Percentiles rank a stretch among this genome's conserved stretches.
These are phyloP conservation scores for Vitis hybrid DNA, from an alignment of 177 flowering plant genomes.

Conservation along the genomic window DNA sequence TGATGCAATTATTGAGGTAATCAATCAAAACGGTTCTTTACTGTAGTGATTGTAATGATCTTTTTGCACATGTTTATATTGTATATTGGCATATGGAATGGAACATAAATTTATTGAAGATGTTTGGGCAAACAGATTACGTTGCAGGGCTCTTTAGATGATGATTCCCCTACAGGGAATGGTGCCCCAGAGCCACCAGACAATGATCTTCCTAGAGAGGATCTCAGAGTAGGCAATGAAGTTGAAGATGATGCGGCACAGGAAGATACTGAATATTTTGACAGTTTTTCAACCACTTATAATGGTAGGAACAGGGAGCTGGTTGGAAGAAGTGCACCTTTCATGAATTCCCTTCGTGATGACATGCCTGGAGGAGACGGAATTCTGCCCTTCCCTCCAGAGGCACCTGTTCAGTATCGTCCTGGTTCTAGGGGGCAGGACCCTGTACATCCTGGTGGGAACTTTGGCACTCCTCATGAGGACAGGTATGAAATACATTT, in stretches of 20 bases:
- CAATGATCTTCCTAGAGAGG: conserved; percentile 36
- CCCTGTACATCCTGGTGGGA: conserved; percentile 26
- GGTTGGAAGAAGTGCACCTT: conserved; percentile 33
- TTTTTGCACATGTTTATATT: background rate
- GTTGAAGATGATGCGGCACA: conserved; percentile 36
- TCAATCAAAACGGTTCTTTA: background rate
- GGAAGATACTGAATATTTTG: conserved; percentile 27
- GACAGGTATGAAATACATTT: conserved; percentile 37
- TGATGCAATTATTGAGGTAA: conserved; percentile 97
- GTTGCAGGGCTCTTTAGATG: conserved; percentile 38
- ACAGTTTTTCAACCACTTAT: conserved; percentile 15
- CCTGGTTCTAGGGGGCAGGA: conserved; percentile 38
- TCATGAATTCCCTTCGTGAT: conserved; percentile 25
- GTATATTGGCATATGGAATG: background rate
- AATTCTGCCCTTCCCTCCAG: conserved; percentile 36
- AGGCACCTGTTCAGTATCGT: conserved; percentile 28
- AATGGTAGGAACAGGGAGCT: conserved; percentile 29
- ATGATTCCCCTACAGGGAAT: conserved; percentile 36
- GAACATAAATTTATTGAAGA: conserved; percentile 8
- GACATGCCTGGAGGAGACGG: conserved; percentile 35
- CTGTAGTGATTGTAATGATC: background rate
- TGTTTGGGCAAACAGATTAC: conserved; percentile 35
- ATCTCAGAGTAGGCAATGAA: conserved; percentile 30
- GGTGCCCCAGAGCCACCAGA: conserved; percentile 42
- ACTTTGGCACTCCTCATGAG: conserved; percentile 21